phyloP scores from a whole-genome alignment of 2,329 filamentous ascomycete genomes.

The Cadophora malorum region DNA sequence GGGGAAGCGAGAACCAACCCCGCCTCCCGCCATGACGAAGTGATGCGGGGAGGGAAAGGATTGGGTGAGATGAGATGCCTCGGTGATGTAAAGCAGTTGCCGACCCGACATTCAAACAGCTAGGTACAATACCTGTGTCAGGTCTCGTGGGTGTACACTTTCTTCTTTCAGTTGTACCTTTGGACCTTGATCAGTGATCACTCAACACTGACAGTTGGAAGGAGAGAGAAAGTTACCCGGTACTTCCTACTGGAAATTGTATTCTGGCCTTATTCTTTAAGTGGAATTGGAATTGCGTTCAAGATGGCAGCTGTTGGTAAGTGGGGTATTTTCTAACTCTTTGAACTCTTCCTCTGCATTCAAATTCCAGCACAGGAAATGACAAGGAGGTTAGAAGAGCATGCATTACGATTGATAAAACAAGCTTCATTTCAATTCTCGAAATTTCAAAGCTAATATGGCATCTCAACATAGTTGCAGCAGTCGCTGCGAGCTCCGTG shows the following conservation, averaged over 20 bases:
- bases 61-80: background rate
- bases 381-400: background rate
- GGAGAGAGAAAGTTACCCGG: no score
- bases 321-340: background rate
- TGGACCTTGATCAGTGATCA: no score
- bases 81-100: background rate
- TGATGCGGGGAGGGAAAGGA: background rate
- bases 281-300: background rate
- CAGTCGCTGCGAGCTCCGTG: constrained; percentile 44
- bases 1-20: background rate
- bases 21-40: background rate
- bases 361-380: background rate
- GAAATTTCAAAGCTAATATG: constrained; percentile 27
- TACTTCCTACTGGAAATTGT: no score
- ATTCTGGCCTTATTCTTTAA: no score
- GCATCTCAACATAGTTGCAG: constrained; percentile 30
- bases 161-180: no score
- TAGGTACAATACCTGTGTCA: no score
- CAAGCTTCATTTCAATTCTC: background rate
- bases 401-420: no score
- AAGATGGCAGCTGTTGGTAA: constrained; percentile 18
- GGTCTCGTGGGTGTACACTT: no score
- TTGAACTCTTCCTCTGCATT: background rate
- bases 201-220: no score
- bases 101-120: background rate